phyloP scores from a whole-genome alignment of 2,329 filamentous ascomycete species.

The Colletotrichum lini region DNA sequence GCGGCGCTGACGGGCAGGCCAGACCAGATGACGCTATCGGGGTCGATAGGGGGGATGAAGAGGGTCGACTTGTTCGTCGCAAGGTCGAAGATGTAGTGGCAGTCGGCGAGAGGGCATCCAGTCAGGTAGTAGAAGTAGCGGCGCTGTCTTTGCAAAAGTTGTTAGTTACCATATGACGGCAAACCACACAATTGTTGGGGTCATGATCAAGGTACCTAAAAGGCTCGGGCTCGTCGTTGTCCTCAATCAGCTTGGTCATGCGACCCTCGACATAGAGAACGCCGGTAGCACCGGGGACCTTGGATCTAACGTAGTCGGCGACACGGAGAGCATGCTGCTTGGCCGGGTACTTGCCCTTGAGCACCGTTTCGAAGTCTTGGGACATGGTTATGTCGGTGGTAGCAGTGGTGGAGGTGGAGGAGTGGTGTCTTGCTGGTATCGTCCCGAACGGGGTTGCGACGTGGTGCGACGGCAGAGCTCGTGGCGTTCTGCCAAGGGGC shows the following conservation, averaged over 20 bases:
- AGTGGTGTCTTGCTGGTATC: constrained; percentile 18
- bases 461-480: constrained; percentile 7
- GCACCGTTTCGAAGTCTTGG: constrained; percentile 63
- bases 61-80: constrained; percentile 80
- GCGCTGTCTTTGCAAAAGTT: constrained; percentile 74
- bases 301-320: constrained; percentile 80
- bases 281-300: constrained; percentile 75
- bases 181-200: too few relatives aligned
- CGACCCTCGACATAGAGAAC: constrained; percentile 92
- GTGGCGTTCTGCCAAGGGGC: constrained; percentile 12
- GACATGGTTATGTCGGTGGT: constrained; percentile 17
- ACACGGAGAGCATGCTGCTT: constrained; percentile 90
- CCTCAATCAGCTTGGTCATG: constrained; percentile 85
- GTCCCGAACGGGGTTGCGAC: not conserved
- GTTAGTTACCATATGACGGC: constrained; percentile 20
- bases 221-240: constrained; percentile 86
- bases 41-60: constrained; percentile 90
- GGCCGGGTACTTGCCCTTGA: constrained; percentile 81
- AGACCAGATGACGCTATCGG: constrained; percentile 94
- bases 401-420: constrained; percentile 8
- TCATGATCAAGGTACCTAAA: constrained; percentile 73
- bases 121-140: constrained; percentile 96
- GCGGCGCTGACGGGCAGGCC: constrained; percentile 84
- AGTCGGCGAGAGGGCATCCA: constrained; percentile 85
- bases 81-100: constrained; percentile 86